These are phyloP conservation scores for Umbilicus rupestris DNA, from an alignment of 164 flowering plant species.

Conservation along the genomic window DNA sequence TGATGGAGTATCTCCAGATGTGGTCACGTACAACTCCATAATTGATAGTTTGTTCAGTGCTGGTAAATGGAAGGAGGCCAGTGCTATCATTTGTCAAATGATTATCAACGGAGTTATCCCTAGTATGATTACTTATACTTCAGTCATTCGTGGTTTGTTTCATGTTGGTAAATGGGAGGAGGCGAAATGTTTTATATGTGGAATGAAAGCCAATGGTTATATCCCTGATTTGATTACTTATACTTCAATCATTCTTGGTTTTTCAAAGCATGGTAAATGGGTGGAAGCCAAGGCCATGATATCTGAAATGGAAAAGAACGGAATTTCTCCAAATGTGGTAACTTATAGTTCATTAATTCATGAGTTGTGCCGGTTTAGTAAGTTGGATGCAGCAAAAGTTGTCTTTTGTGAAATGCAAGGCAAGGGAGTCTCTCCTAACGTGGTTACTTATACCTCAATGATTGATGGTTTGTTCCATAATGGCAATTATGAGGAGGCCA, in stretches of 20 bases:
- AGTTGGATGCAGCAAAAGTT: background rate
- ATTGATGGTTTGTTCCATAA: slow-evolving; percentile 27
- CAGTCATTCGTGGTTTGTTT: slow-evolving; percentile 3
- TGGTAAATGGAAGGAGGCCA: too few species aligned
- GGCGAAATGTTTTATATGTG: background rate
- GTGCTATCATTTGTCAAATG: too few species aligned
- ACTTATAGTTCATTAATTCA: slow-evolving; percentile 1
- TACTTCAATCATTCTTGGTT: background rate
- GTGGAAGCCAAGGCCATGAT: background rate
- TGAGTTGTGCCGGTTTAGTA: slow-evolving; percentile 2
- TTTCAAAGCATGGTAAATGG: background rate
- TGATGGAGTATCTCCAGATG: too few species aligned
- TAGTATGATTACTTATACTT: slow-evolving; percentile 1
- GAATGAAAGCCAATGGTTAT: background rate
- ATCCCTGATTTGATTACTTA: background rate
- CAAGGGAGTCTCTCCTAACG: background rate
- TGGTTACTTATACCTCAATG: slow-evolving; percentile 27
- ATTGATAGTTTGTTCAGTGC: too few species aligned
- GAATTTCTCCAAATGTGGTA: slow-evolving; percentile 1
- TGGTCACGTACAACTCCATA: too few species aligned
- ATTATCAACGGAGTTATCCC: background rate
- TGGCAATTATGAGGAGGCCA: slow-evolving; percentile 29
- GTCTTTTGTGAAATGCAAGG: slow-evolving; percentile 1
- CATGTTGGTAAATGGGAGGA: slow-evolving; percentile 3
- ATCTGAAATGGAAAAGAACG: background rate